phyloP scores from a whole-genome alignment of 2,329 filamentous ascomycete species.

The Sporothrix variecibatus region DNA sequence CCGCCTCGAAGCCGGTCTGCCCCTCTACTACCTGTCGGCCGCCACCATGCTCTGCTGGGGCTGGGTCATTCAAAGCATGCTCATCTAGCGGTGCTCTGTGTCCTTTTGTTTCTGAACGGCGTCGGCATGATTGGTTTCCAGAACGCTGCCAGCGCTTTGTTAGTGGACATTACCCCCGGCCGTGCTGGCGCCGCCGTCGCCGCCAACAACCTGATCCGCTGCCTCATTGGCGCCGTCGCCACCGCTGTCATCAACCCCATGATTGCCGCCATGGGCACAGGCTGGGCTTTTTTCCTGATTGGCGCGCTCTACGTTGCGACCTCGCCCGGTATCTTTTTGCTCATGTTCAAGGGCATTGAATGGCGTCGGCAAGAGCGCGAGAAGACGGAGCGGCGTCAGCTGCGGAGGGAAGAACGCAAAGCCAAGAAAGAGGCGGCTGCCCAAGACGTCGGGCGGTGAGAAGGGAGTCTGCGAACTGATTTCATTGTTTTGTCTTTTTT shows the following conservation, averaged over 20 bases:
- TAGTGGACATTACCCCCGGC: conserved; percentile 58
- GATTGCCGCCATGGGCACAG: conserved; percentile 52
- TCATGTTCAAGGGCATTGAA: conserved; percentile 46
- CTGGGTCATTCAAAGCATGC: conserved; percentile 50
- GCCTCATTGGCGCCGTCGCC: conserved; percentile 55
- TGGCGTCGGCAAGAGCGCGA: conserved; percentile 45
- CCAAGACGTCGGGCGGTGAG: not conserved
- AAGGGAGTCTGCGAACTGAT: not conserved
- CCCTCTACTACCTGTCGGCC: conserved; percentile 53
- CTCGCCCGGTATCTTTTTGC: conserved; percentile 43
- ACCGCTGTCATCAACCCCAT: conserved; percentile 56
- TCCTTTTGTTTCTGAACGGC: conserved; percentile 51
- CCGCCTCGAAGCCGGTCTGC: conserved; percentile 52
- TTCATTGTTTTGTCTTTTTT: not conserved
- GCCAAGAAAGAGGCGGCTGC: not conserved
- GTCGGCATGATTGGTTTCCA: conserved; percentile 56
- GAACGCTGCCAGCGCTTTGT: conserved; percentile 54
- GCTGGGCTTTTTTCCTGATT: conserved; percentile 55
- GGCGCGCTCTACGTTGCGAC: conserved; percentile 46
- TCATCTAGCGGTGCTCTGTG: conserved; percentile 49
- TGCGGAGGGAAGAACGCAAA: conserved; percentile 24
- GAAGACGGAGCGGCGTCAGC: conserved; percentile 35
- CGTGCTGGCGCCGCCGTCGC: conserved; percentile 57
- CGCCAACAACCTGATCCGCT: conserved; percentile 58
- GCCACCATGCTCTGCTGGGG: conserved; percentile 53